These are phyloP conservation scores for Xylaria sp. DNA, from an alignment of 2,329 filamentous ascomycete species.

Conservation along the genomic window DNA sequence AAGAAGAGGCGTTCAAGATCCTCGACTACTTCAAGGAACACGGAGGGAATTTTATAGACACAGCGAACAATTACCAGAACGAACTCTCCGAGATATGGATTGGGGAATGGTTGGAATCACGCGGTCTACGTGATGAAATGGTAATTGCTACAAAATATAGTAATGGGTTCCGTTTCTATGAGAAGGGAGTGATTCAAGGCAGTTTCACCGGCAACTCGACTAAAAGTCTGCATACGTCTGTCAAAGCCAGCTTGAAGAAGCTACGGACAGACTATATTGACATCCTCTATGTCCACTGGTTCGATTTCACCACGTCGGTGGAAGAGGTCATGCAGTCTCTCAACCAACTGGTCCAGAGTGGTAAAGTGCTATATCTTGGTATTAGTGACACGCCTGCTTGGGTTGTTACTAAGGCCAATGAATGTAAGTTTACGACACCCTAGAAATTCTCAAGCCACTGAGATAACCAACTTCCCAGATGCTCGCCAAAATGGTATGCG, in stretches of 20 bases:
- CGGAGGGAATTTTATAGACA: slow-evolving; percentile 77
- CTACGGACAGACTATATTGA: slow-evolving; percentile 77
- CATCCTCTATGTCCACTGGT: slow-evolving; percentile 53
- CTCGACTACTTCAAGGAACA: slow-evolving; percentile 17
- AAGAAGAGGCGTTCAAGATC: slow-evolving; percentile 23
- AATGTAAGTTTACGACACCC: too few relatives aligned
- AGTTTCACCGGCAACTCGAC: slow-evolving; percentile 69
- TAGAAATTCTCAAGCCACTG: too few relatives aligned
- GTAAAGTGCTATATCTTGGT: slow-evolving; percentile 61
- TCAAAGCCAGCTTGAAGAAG: slow-evolving; percentile 66
- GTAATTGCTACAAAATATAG: slow-evolving; percentile 48
- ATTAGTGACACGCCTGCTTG: slow-evolving; percentile 72
- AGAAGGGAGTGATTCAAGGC: slow-evolving; percentile 48
- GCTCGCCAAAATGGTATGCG: slow-evolving; percentile 76
- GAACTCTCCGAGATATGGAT: slow-evolving; percentile 72
- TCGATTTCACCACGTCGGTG: slow-evolving; percentile 25
- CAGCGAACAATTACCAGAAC: slow-evolving; percentile 74
- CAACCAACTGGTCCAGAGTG: slow-evolving; percentile 65
- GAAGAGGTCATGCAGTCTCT: slow-evolving; percentile 58
- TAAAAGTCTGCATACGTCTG: slow-evolving; percentile 68
- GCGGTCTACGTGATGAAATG: slow-evolving; percentile 73
- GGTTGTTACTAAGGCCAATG: slow-evolving; percentile 60
- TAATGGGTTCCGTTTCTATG: neutral
- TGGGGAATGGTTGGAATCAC: slow-evolving; percentile 75
- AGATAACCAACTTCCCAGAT: slow-evolving; percentile 67